Conservation (phyloP, 192 early-diverging fungal species). For the Piromyces finnis region DNA sequence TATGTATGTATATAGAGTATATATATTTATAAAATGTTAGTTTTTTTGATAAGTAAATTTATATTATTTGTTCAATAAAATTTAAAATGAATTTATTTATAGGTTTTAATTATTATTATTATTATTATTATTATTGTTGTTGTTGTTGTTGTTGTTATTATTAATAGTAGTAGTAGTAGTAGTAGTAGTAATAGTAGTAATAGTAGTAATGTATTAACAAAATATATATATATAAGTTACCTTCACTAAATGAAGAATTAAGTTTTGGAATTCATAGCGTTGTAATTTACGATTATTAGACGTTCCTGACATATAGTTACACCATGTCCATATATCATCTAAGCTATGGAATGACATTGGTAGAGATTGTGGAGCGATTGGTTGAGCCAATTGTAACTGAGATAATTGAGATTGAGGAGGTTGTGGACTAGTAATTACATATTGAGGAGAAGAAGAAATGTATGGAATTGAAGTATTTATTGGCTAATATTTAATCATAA, state of each 20-base stretch:
- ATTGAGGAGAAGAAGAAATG: not conserved
- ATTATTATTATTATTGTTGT: not conserved
- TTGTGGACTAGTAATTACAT: not conserved
- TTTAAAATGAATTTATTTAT: no score
- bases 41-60: no score
- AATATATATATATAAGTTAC: not conserved
- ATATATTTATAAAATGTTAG: no score
- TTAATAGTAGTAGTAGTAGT: no score
- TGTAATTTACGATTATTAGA: not conserved
- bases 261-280: not conserved
- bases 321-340: not conserved
- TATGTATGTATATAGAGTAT: no score
- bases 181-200: no score
- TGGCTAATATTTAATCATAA: no score
- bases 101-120: no score
- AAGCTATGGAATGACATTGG: not conserved
- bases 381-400: not conserved
- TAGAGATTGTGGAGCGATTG: not conserved
- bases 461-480: not conserved
- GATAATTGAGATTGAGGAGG: not conserved
- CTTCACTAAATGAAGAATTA: not conserved
- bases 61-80: no score
- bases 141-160: no score
- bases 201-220: no score
- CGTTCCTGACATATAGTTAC: not conserved